phyloP scores from a whole-genome alignment of 1,284 basidiomycete genomes.

The Ceraceosorus guamensis region DNA sequence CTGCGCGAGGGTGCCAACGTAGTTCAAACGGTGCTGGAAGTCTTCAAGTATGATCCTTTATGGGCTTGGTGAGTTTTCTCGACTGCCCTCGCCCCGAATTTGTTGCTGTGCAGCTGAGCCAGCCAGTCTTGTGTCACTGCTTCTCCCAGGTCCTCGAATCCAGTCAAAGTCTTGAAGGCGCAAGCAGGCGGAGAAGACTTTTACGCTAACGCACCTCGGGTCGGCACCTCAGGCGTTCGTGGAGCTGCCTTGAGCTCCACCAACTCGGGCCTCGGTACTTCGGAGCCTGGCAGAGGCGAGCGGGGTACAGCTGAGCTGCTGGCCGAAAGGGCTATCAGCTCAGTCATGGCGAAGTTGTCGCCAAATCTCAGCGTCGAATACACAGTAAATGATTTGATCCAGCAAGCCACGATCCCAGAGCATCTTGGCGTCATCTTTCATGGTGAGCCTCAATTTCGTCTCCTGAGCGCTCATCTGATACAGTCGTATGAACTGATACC shows the following conservation, averaged over 20 bases:
- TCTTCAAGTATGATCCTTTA: slow-evolving; percentile 92
- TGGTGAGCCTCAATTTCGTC: slow-evolving; percentile 14
- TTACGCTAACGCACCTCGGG: neutral
- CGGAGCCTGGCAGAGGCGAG: slow-evolving; percentile 32
- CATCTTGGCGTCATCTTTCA: slow-evolving; percentile 71
- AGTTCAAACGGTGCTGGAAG: slow-evolving; percentile 88
- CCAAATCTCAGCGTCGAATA: slow-evolving; percentile 80
- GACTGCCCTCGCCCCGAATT: slow-evolving; percentile 18
- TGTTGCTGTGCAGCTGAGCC: neutral
- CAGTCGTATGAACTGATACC: no score
- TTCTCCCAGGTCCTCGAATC: slow-evolving; percentile 14
- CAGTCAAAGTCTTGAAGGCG: slow-evolving; percentile 32
- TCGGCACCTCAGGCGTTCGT: neutral
- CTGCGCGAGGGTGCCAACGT: slow-evolving; percentile 75
- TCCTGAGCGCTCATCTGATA: no score
- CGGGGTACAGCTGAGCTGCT: slow-evolving; percentile 63
- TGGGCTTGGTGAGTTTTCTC: slow-evolving; percentile 65
- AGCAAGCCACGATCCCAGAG: slow-evolving; percentile 70
- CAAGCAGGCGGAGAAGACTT: slow-evolving; percentile 9
- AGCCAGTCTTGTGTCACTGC: neutral
- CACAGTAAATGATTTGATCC: slow-evolving; percentile 85
- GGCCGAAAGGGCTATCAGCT: slow-evolving; percentile 72
- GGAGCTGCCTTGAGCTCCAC: neutral
- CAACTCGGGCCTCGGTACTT: neutral
- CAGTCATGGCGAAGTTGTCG: slow-evolving; percentile 61